Conservation (phyloP, 768 basidiomycete species). For the Macrolepiota fuliginosa region DNA sequence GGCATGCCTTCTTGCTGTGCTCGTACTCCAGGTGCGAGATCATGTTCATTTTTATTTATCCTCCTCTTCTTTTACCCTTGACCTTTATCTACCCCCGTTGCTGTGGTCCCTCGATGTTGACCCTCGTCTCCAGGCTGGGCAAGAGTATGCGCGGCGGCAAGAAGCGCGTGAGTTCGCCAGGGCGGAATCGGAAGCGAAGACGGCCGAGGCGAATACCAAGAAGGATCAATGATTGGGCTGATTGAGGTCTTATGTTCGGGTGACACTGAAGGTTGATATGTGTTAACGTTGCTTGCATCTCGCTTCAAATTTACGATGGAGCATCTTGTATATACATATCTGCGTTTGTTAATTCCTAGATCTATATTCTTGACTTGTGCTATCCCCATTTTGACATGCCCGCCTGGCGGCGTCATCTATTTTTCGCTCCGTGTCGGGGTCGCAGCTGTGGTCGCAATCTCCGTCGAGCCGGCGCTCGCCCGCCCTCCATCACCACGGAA, state of each 20-base stretch:
- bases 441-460: constrained; percentile 8
- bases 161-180: constrained; percentile 47
- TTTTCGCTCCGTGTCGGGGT: constrained; percentile 12
- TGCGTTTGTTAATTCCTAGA: not conserved
- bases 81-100: not conserved
- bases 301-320: not conserved
- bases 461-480: not conserved
- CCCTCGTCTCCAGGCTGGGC: constrained; percentile 58
- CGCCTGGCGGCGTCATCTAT: not conserved
- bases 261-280: not conserved
- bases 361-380: not conserved
- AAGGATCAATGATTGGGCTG: constrained; percentile 34
- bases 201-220: constrained; percentile 27
- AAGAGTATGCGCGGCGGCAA: constrained; percentile 73
- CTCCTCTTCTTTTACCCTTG: constrained; percentile 5
- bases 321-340: not conserved
- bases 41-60: constrained; percentile 13
- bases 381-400: not conserved
- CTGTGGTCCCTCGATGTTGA: not conserved
- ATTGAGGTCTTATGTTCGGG: not conserved
- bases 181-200: constrained; percentile 25
- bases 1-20: constrained; percentile 59
- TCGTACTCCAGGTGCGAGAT: constrained; percentile 67
- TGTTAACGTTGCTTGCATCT: not conserved
- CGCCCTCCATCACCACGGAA: no score